Evolutionary conservation across 352 stramenopile genomes (phyloP).

Genomic region (Globisporangium okanoganense): DNA sequence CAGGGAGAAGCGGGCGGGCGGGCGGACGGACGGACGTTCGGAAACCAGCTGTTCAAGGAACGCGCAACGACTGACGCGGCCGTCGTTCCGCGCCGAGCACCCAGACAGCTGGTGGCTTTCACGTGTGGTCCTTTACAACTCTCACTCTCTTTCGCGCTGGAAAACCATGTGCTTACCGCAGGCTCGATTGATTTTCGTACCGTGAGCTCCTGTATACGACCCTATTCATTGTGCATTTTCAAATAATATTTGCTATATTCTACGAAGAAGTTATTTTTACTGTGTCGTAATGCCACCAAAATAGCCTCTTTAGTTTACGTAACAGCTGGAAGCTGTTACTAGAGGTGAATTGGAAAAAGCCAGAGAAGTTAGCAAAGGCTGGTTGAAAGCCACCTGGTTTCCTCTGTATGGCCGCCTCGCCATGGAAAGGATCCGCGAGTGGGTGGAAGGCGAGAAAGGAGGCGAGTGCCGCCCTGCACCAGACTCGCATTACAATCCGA

Average conservation of each 20-base stretch:
- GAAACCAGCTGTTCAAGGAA: conserved; percentile 15
- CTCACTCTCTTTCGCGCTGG: conserved; percentile 13
- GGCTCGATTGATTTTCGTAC: neutral
- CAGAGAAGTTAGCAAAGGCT: conserved; percentile 14
- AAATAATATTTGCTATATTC: too few species aligned
- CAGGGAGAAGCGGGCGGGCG: neutral
- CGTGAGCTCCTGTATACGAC: neutral
- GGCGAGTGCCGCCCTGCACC: neutral
- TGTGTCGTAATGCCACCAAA: neutral
- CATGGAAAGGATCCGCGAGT: conserved; percentile 2
- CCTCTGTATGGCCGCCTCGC: conserved; percentile 3
- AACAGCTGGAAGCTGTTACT: neutral
- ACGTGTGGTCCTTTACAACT: conserved; percentile 1
- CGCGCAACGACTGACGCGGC: neutral
- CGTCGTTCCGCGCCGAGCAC: conserved; percentile 3
- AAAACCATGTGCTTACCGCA: conserved; percentile 14
- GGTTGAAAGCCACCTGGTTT: conserved; percentile 7
- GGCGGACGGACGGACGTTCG: conserved; percentile 1
- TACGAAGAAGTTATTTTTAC: too few species aligned
- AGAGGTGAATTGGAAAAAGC: conserved; percentile 5
- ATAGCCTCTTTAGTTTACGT: neutral
- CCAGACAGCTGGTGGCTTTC: conserved; percentile 10
- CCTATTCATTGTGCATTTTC: neutral
- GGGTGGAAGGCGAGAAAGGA: neutral
- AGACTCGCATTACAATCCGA: conserved; percentile 20